These are phyloP conservation scores for Colletotrichum coccodes DNA, from an alignment of 2,329 filamentous ascomycete species.

Conservation along the genomic window DNA sequence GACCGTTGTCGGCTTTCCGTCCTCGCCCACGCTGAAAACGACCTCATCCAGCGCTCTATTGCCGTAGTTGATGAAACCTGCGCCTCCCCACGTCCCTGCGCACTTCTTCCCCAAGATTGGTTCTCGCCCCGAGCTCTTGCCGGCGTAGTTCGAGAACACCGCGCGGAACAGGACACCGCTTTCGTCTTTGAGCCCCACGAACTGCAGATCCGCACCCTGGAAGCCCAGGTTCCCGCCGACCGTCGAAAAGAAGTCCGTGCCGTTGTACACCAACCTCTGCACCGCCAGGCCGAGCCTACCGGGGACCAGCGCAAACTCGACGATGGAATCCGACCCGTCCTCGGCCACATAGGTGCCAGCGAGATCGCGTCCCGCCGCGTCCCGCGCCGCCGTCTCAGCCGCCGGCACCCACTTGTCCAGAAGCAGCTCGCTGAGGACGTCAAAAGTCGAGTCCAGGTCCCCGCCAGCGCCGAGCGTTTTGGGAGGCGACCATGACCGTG, in stretches of 20 bases:
- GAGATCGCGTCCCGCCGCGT: conserved; percentile 31
- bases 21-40: conserved; percentile 24
- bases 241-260: background rate
- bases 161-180: background rate
- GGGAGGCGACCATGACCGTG: conserved; percentile 39
- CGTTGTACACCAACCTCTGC: background rate
- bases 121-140: background rate
- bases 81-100: background rate
- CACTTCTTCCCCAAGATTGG: background rate
- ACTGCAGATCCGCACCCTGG: conserved; percentile 1
- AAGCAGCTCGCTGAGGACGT: conserved; percentile 33
- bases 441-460: conserved; percentile 26
- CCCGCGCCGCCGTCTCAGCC: conserved; percentile 35
- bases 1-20: conserved; percentile 3
- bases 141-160: background rate
- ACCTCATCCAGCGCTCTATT: conserved; percentile 33
- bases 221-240: background rate
- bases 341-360: conserved; percentile 32
- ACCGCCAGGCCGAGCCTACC: background rate
- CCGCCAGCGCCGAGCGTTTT: conserved; percentile 13
- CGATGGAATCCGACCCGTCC: background rate
- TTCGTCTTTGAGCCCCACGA: background rate
- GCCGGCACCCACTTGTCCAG: conserved; percentile 33
- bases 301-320: background rate
- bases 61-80: conserved; percentile 34